Evolutionary conservation across 1,139 yeast genomes (phyloP), one percentile per base, ranked within the genome.

Genomic region (Taiozyma sp.): DNA sequence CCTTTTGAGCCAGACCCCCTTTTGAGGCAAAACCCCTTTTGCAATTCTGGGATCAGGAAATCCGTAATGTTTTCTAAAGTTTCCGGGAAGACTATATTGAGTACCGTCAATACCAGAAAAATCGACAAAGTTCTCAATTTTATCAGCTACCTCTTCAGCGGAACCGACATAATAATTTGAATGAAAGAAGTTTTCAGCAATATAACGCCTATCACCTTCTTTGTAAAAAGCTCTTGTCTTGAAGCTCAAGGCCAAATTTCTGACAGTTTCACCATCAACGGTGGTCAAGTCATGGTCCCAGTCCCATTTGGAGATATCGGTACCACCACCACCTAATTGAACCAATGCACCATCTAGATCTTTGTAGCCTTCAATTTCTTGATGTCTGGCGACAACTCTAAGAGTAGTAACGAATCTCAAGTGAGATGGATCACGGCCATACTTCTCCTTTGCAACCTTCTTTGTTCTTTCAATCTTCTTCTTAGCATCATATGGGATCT

Each of bases 271-370:
- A 19, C 3, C 19, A 19, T 19, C 19, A 19, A 19, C 19, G 3
- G 19, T 19, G 19, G 19, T 19, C 19, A 65, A 52, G 21, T 65
- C 68, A 42, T 65, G 66, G 41, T 67, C 69, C 49, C 62, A 63
- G 11, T 50, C 63, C 51, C 62, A 63, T 44, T 54, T 53, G 42
- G 62, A 59, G 24, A 69, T 49, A 46, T 69, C 71, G 21, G 62
- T 56, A 24, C 70, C 71, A 4, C 66, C 63, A 65, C 72, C 68
- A 42, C 72, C 72, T 48, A 71, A 63, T 43, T 69, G 62, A 2
- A 73, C 73, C 51, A 69, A 71, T 16, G 72, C 68, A 22, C 75
- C 74, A 49, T 71, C 74, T 9, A 65, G 47, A 53, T 70, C 75
- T 10, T 70, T 70, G 51, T 68, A 69, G n/a, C 55, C 54, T 50